Evolutionary conservation across 345 rosid species (phyloP), one percentile per base, ranked within the genome.

Genomic region (Hibiscus trionum): DNA sequence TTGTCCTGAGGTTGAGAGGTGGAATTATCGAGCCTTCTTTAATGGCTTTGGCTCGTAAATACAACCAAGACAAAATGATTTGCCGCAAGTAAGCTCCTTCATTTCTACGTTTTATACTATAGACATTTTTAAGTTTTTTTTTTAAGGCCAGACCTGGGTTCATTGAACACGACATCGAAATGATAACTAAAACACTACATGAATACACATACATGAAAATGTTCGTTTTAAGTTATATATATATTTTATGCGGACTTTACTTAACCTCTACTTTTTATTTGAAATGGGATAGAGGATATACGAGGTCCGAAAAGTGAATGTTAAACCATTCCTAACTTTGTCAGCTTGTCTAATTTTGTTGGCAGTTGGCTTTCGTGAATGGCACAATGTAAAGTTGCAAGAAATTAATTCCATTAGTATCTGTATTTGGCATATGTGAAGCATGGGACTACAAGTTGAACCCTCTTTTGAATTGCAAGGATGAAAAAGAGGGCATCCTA

Each of bases 11-110:
- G 83, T 84, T 91, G 31, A 87, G 97, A n/a, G 96, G 97, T 76
- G 97, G 97, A 29, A 91, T 91, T 72, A 92, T 90, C 17, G 96
- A 92, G 86, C 96, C 97, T 19, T 90, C 96, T 15, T 81, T 91
- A 85, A 91, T 91, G 93, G 89, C 89, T 16, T 77, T 91, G 82
- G 97, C 96, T 77, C 90, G 96, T 68, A 91, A 90, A 75, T 90
- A 84, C 77, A 91, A 91, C 78, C 97, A 91, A 70, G 97, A 91
- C 73, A 91, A 91, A 83, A 90, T 82, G 87, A 90, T 92, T 73
- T 92, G 97, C 87, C 86, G 97, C 84, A 88, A 90, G 97, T 92
- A 78, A 81, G 96, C 65, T 16, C 37, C 24, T 16, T 8, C 70
- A 63, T n/a, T 70, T 19, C 33, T 15, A 10, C 3, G 4, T 3